Evolutionary conservation across 176 grass and related monocot species (phyloP).

Genomic region (Saccharum officinarum): DNA sequence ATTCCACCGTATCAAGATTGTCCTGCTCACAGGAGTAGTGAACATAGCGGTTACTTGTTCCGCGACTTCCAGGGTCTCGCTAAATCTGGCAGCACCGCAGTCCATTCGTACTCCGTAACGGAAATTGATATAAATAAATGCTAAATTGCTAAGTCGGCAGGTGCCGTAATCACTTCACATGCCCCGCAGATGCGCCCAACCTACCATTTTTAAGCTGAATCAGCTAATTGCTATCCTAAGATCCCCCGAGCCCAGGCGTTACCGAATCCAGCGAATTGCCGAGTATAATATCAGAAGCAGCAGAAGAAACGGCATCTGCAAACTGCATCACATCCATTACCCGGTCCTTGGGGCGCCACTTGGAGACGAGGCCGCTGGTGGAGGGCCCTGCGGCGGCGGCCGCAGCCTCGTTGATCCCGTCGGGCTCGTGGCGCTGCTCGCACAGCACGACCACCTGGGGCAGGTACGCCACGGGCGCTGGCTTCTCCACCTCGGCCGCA

Average conservation of each 20-base stretch:
- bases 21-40: not conserved
- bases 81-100: not conserved
- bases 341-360: slow-evolving; percentile 92
- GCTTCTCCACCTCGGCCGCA: not conserved
- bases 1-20: not conserved
- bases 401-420: slow-evolving; percentile 62
- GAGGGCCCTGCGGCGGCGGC: slow-evolving; percentile 55
- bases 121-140: not conserved
- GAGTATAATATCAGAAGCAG: slow-evolving; percentile 15
- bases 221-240: not conserved
- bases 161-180: not conserved
- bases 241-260: not conserved
- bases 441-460: slow-evolving; percentile 75
- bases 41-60: not conserved
- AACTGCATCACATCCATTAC: slow-evolving; percentile 43
- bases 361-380: slow-evolving; percentile 76
- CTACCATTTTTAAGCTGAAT: not conserved
- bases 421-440: slow-evolving; percentile 75
- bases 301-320: not conserved
- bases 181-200: not conserved
- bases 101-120: not conserved
- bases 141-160: not conserved
- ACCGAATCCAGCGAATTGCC: not conserved
- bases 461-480: slow-evolving; percentile 49
- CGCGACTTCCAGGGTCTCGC: not conserved